Conservation (phyloP, 148 eudicot species). For the Camellia sinensis region DNA sequence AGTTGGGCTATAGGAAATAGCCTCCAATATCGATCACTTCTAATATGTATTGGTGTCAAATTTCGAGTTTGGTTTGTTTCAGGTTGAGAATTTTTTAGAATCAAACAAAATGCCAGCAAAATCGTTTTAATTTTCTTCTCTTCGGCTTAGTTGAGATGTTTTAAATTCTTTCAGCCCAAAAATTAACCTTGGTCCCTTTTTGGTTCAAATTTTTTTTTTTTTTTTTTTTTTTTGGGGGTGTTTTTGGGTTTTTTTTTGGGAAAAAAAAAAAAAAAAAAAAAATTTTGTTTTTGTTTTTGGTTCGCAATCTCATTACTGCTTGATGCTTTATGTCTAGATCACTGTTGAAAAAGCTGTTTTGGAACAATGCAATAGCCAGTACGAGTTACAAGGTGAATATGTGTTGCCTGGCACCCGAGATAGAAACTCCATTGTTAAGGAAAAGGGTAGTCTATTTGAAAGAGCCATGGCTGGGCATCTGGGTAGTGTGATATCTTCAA, state of each 20-base stretch:
- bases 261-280: background rate
- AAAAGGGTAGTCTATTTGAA: constrained; percentile 64
- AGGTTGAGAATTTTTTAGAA: background rate
- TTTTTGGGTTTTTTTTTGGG: background rate
- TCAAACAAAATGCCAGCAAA: background rate
- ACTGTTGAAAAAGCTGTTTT: constrained; percentile 89
- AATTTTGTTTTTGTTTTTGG: too few species aligned
- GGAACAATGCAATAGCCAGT: constrained; percentile 93
- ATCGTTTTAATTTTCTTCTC: background rate
- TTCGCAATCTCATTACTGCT: constrained; percentile 8
- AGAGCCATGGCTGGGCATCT: constrained; percentile 91
- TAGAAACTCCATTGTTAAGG: constrained; percentile 58
- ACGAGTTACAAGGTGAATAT: constrained; percentile 98
- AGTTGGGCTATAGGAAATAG: background rate
- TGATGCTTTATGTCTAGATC: constrained; percentile 48
- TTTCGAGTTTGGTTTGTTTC: background rate
- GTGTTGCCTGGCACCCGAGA: constrained; percentile 95
- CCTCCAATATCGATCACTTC: background rate
- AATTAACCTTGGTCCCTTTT: background rate
- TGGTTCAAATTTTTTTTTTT: too few species aligned
- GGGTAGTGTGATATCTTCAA: constrained; percentile 85
- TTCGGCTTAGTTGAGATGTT: background rate
- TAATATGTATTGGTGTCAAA: too few species aligned
- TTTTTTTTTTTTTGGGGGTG: background rate
- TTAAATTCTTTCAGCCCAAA: background rate